A percentile compares a stretch with the other conserved stretches of the same genome.
Conservation (phyloP, 164 flowering plant species). For the Piper betle region DNA sequence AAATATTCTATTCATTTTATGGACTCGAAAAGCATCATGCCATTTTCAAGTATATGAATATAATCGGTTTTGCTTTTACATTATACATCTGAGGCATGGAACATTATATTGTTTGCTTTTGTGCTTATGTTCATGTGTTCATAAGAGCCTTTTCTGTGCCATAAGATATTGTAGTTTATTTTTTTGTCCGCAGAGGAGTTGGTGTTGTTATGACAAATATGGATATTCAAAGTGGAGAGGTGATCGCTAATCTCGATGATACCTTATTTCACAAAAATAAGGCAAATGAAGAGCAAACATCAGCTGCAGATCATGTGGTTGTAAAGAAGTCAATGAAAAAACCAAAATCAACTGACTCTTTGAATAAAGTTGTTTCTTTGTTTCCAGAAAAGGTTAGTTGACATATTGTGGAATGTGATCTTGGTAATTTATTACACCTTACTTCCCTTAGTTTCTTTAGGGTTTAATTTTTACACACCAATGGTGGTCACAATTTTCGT, state of each 20-base stretch:
- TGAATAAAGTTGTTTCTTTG: constrained; percentile 2
- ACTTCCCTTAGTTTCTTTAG: neutral
- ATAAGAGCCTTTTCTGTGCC: neutral
- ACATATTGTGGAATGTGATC: neutral
- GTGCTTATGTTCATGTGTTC: too few species aligned
- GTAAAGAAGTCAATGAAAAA: constrained; percentile 1
- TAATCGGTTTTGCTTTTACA: too few species aligned
- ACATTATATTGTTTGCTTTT: neutral
- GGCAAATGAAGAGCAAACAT: neutral
- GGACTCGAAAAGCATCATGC: too few species aligned
- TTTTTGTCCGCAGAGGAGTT: constrained; percentile 47
- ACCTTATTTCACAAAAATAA: constrained; percentile 3
- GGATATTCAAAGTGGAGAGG: constrained; percentile 65
- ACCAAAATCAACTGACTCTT: constrained; percentile 3
- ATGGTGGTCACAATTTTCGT: neutral
- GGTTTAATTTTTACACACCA: neutral
- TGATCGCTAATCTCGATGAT: constrained; percentile 33
- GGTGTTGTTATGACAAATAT: constrained; percentile 59
- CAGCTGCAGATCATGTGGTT: neutral
- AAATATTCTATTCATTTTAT: too few species aligned
- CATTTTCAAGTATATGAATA: too few species aligned
- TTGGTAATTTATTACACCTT: neutral
- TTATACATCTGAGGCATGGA: neutral
- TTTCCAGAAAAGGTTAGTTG: constrained; percentile 10
- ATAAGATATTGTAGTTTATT: constrained; percentile 5